Base-by-base conservation (phyloP, 2,329 filamentous ascomycete genomes). In the Alternaria metachromatica region DNA sequence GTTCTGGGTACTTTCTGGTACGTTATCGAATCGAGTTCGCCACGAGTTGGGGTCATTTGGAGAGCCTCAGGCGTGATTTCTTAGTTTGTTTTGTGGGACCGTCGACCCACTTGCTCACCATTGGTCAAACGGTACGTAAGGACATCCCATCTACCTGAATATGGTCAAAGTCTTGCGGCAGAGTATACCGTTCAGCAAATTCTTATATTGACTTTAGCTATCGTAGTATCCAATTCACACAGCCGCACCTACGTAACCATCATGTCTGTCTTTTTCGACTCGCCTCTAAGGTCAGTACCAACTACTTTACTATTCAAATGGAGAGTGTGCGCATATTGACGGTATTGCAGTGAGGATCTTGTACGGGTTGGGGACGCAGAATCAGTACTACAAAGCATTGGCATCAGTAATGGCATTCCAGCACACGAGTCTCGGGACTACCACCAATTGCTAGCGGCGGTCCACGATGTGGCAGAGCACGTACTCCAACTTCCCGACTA, bases 381-480 rank as follows among this genome's bases (percentile, higher is more conserved):
- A 51, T 26, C 65, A 23, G 64, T 72, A 11, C 53, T 76, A 15
- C 58, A 61, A 12, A 68, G 60, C 18, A 72, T 76, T 56, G 72
- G 73, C 5, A 64, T 76, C 46, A 68, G 62, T 43, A 58, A 70
- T 11, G 71, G 71, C 21, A 28, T 84, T 83, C 48, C 63, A 33
- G 20, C 63, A 21, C 23, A 51, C 45, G 83, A 87, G 57, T 80
- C 73, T 49, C 73, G 73, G 20, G 84, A 86, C 62, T 87, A 85
- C 60, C 76, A 82, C 20, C 80, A 81, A 10, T 80, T 87, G 1
- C 78, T 87, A 0, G 84, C 84, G 18, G 85, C 84, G 1, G 81
- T 86, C 0, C 84, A 87, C 60, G 84, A 87, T 57, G 84, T 83
- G 43, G 84, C 84, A 1, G 80, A 85, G 55, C 77, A 79, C 1